A percentile compares a stretch with the other conserved stretches of the same genome.
These are phyloP conservation scores for Albatrellus ellisii DNA, from an alignment of 768 basidiomycete genomes.

Conservation along the genomic window DNA sequence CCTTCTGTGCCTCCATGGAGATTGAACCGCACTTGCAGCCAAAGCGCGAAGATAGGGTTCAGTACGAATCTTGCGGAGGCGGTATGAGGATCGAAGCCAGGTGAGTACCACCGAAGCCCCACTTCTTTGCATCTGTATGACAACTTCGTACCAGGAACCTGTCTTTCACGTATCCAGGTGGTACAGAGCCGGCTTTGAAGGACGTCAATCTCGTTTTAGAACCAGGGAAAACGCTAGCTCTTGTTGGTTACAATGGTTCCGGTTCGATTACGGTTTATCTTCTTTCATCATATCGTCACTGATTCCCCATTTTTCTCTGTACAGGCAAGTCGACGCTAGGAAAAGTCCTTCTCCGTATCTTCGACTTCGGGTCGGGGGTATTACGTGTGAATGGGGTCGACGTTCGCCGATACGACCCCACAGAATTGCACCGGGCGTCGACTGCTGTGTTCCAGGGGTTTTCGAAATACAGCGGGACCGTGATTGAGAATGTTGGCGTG, in stretches of 20 bases:
- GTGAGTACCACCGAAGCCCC: slow-evolving; percentile 25
- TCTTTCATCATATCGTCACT: background rate
- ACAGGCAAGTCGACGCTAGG: slow-evolving; percentile 82
- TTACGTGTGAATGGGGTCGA: slow-evolving; percentile 60
- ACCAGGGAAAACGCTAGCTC: slow-evolving; percentile 71
- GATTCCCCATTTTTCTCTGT: background rate
- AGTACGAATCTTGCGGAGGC: slow-evolving; percentile 31
- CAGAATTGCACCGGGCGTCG: slow-evolving; percentile 59
- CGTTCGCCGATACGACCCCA: slow-evolving; percentile 48
- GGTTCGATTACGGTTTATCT: slow-evolving; percentile 24
- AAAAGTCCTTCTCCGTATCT: slow-evolving; percentile 65
- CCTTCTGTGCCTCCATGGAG: slow-evolving; percentile 68
- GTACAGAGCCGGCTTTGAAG: slow-evolving; percentile 48
- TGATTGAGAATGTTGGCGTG: slow-evolving; percentile 79
- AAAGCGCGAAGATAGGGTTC: slow-evolving; percentile 32
- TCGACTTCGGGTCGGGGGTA: slow-evolving; percentile 61
- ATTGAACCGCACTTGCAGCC: slow-evolving; percentile 60
- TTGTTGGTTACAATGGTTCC: slow-evolving; percentile 78
- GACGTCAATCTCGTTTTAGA: slow-evolving; percentile 58
- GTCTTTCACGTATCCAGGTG: slow-evolving; percentile 74
- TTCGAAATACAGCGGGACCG: slow-evolving; percentile 63
- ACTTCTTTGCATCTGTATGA: background rate
- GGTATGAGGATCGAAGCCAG: slow-evolving; percentile 65
- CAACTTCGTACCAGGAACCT: slow-evolving; percentile 28
- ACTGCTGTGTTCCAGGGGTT: slow-evolving; percentile 84